These are phyloP conservation scores for Vitis labrusca DNA, from an alignment of 164 flowering plant species.

Conservation along the genomic window DNA sequence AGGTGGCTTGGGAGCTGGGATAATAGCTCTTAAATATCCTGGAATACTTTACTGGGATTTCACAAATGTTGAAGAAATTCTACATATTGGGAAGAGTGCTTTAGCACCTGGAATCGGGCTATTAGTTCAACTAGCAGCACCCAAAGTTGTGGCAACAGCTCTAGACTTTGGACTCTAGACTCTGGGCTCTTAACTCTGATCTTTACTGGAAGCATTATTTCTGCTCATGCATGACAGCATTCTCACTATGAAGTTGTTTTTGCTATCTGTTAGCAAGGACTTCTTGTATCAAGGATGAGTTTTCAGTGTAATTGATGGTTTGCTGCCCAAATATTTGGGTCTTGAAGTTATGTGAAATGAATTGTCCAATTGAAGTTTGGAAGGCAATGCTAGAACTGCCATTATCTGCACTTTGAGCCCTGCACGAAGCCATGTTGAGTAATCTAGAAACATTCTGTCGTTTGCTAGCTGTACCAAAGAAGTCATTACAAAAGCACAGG, in stretches of 20 bases:
- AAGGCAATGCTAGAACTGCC: conserved; percentile 78
- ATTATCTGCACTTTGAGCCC: conserved; percentile 71
- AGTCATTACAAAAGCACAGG: conserved; percentile 65
- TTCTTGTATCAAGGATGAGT: no score
- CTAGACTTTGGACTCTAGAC: no score
- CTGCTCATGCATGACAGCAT: no score
- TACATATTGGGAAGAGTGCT: conserved; percentile 93
- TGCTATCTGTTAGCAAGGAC: no score
- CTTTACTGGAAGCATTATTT: no score
- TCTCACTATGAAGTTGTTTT: no score
- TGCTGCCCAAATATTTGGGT: no score
- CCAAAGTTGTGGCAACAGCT: conserved; percentile 63
- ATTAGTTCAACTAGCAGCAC: conserved; percentile 81
- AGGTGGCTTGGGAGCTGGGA: conserved; percentile 95
- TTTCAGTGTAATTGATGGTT: no score
- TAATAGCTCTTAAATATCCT: conserved; percentile 95
- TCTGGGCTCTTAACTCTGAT: no score
- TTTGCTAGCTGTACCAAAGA: conserved; percentile 75
- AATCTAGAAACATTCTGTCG: conserved; percentile 64
- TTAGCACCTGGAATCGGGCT: conserved; percentile 99
- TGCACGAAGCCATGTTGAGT: conserved; percentile 65
- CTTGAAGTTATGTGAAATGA: no score
- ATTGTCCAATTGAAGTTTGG: conserved; percentile 24
- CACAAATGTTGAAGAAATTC: conserved; percentile 96
- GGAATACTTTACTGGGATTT: conserved; percentile 98